These are phyloP conservation scores for Eucalyptus pauciflora DNA, from an alignment of 345 rosid species.

Conservation along the genomic window DNA sequence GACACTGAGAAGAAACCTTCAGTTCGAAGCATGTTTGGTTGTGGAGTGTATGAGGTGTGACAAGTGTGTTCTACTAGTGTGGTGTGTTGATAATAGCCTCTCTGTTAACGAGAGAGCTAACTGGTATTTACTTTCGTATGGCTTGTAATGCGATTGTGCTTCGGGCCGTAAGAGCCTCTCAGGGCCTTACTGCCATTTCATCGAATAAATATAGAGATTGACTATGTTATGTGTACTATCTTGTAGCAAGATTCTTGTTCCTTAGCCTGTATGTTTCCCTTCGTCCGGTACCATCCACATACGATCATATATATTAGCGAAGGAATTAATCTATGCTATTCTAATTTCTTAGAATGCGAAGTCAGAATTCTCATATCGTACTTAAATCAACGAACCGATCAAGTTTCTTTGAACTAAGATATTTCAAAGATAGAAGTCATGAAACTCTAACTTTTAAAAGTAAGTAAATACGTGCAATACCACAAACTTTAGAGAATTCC, in stretches of 20 bases:
- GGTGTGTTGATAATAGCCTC: background rate
- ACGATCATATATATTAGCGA: background rate
- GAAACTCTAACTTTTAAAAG: too few relatives aligned
- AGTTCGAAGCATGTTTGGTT: too few relatives aligned
- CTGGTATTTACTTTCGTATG: background rate
- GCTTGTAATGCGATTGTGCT: background rate
- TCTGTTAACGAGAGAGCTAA: background rate
- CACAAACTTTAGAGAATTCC: background rate
- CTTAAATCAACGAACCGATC: accelerated
- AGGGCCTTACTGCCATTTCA: background rate
- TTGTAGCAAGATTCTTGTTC: background rate
- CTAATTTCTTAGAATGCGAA: background rate
- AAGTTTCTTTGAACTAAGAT: background rate
- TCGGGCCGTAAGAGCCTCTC: background rate
- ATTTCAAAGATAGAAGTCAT: too few relatives aligned
- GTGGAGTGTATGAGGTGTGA: too few relatives aligned
- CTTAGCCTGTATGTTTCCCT: background rate
- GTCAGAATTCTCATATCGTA: background rate
- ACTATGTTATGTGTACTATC: background rate
- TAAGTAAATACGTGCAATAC: background rate
- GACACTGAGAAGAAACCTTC: too few relatives aligned
- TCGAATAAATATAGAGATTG: background rate
- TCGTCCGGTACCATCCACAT: background rate
- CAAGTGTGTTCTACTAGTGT: too few relatives aligned
- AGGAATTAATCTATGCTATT: background rate